These are phyloP conservation scores for Rubus parviflorus DNA, from an alignment of 306 rosid genomes.

Conservation along the genomic window DNA sequence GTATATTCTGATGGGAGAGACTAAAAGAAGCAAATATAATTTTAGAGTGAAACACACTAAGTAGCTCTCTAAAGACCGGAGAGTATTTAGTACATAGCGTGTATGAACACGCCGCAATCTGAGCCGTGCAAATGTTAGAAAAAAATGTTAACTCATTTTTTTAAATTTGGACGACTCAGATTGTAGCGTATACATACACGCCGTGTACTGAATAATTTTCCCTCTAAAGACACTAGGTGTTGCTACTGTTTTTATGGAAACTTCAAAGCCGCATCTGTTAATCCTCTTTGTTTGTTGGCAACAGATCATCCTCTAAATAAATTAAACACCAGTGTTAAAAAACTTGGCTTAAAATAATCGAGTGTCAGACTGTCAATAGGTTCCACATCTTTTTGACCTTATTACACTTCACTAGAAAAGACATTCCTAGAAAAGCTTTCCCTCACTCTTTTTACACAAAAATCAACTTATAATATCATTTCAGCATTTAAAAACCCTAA, in stretches of 20 bases:
- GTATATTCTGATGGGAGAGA: not conserved
- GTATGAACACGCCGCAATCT: no score
- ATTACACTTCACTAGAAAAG: constrained; percentile 35
- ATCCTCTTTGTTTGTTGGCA: constrained; percentile 28
- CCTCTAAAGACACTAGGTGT: not conserved
- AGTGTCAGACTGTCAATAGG: constrained; percentile 32
- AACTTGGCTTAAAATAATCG: constrained; percentile 10
- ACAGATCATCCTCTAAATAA: constrained; percentile 33
- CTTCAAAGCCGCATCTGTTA: not conserved
- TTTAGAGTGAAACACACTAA: not conserved
- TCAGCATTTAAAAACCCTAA: not conserved
- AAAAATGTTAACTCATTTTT: no score
- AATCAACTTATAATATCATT: not conserved
- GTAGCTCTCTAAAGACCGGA: not conserved
- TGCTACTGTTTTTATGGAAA: not conserved
- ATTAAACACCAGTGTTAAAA: not conserved
- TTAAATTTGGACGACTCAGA: no score
- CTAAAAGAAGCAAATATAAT: not conserved
- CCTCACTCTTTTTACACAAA: not conserved
- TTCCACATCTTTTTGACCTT: constrained; percentile 37
- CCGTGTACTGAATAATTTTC: no score
- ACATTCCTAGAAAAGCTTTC: constrained; percentile 34
- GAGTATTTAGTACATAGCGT: no score
- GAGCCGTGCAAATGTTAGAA: no score
- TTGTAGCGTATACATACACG: no score